Evolutionary conservation across 768 basidiomycete genomes (phyloP), one percentile per base, ranked within the genome.

Genomic region (Gymnopilus dilepis): DNA sequence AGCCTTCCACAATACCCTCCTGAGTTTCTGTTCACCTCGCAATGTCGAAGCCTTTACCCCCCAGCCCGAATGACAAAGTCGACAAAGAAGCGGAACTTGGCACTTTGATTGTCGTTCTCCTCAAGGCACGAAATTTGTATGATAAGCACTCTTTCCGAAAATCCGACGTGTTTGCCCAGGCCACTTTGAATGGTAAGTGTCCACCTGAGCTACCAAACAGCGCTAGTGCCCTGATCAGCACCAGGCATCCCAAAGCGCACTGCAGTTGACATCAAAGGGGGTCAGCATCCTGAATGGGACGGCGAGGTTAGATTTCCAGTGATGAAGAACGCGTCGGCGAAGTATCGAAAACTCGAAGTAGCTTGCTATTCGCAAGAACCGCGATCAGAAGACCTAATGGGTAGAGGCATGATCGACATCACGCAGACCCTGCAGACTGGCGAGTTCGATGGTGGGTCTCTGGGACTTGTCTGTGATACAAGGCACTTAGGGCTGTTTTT

Each of bases 281-380:
- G 96, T 0, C 96, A 98, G 70, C 91, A 93, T 74, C 96, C 96
- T 2, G 85, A 89, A 61, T 98, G 95, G 94, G 95, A 97, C 70
- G 87, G 87, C 33, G 95, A 97, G 73, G 73, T 96, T 55, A 86
- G 94, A 42, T 88, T 95, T 72, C 83, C 88, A 5, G 80, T 98
- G 48, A 72, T 84, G 66, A 86, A 85, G 67, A 83, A 84, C n/a
- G 64, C 72, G 0, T 72, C 70, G 8, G 83, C 84, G 33, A 86
- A 86, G 64, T 78, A 80, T 64, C 78, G 89, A 72, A 85, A 81
- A 54, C 72, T 97, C 41, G 86, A 89, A 65, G 80, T 97, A 1
- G 83, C 88, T 13, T 94, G 92, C 70, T 97, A 84, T 78, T 84
- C 93, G 17, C 87, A 93, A 69, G 95, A 97, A 69, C 80, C 84